Evolutionary conservation across 1,139 yeast species (phyloP).

Genomic region (Cylindricascospora bacillispora): DNA sequence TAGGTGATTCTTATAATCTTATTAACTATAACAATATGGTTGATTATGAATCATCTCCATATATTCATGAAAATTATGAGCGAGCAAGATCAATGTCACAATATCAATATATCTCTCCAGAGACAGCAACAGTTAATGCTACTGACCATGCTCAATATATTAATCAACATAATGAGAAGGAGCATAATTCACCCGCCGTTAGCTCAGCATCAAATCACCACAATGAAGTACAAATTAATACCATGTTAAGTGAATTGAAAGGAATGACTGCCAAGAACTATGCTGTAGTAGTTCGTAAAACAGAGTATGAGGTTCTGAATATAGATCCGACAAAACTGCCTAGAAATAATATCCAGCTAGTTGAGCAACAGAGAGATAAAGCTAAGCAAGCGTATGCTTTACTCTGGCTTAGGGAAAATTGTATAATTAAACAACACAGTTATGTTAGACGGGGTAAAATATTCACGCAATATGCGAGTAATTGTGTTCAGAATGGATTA

Average conservation of each 20-base stretch:
- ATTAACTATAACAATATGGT: too few species aligned
- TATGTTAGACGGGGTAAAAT: constrained; percentile 77
- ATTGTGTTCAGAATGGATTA: constrained; percentile 55
- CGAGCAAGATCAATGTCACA: too few species aligned
- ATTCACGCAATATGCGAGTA: constrained; percentile 64
- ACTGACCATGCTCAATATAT: too few species aligned
- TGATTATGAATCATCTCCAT: too few species aligned
- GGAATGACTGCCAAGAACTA: constrained; percentile 21
- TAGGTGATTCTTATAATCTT: too few species aligned
- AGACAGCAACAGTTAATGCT: too few species aligned
- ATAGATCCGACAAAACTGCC: constrained; percentile 19
- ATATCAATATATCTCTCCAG: too few species aligned
- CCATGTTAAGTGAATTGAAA: constrained; percentile 18
- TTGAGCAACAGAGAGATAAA: constrained; percentile 37
- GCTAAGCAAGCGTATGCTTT: constrained; percentile 71
- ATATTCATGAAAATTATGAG: too few species aligned
- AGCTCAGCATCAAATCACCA: too few species aligned
- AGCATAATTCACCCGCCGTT: too few species aligned
- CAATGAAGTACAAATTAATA: not conserved
- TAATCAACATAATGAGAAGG: too few species aligned
- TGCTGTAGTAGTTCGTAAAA: constrained; percentile 20
- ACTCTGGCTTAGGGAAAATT: constrained; percentile 63
- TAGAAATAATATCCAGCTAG: constrained; percentile 20
- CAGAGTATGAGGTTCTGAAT: constrained; percentile 21
- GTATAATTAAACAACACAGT: constrained; percentile 51